These are phyloP conservation scores for Tolypocladium ovalisporum DNA, from an alignment of 2,329 filamentous ascomycete species.

Conservation along the genomic window DNA sequence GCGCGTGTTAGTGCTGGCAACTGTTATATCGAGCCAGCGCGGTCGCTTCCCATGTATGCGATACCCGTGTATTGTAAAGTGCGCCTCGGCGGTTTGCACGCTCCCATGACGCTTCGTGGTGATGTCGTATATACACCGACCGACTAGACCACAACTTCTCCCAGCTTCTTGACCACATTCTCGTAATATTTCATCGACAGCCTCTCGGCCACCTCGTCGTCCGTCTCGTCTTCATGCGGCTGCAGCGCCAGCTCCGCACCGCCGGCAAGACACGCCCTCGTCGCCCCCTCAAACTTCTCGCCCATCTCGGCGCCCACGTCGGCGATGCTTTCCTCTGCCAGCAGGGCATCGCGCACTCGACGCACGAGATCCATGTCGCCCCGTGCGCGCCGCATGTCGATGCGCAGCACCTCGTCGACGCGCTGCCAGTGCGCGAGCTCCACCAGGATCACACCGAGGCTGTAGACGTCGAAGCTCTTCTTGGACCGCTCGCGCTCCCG, in stretches of 20 bases:
- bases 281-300: constrained; percentile 26
- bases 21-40: too few species aligned
- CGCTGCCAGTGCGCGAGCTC: constrained; percentile 43
- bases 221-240: constrained; percentile 27
- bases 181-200: constrained; percentile 31
- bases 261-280: constrained; percentile 24
- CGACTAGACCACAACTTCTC: constrained; percentile 21
- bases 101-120: background rate
- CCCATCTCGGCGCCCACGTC: constrained; percentile 27
- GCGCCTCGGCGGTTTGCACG: background rate
- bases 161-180: constrained; percentile 31
- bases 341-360: constrained; percentile 21
- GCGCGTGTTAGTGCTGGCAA: too few species aligned
- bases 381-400: constrained; percentile 22
- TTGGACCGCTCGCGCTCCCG: constrained; percentile 24
- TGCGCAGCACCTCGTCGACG: constrained; percentile 29
- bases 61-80: background rate
- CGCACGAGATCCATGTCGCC: constrained; percentile 26
- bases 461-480: constrained; percentile 42
- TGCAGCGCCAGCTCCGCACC: constrained; percentile 23
- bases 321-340: constrained; percentile 17
- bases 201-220: constrained; percentile 25
- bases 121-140: background rate
- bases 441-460: constrained; percentile 38
- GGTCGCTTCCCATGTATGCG: background rate